These are phyloP conservation scores for Adansonia digitata DNA, from an alignment of 345 rosid genomes.

Conservation along the genomic window DNA sequence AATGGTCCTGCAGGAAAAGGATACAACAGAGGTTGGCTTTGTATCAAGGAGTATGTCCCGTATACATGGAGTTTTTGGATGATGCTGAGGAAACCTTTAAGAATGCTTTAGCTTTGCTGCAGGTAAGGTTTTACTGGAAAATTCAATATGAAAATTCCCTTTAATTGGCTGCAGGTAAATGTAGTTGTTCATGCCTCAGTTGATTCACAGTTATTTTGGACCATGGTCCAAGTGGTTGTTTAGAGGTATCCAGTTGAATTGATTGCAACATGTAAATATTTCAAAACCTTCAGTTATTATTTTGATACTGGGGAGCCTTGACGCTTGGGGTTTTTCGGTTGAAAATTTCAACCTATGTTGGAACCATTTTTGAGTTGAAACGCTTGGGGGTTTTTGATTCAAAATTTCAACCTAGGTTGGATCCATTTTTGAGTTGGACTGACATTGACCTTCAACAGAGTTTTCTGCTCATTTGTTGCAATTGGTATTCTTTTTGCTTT, in stretches of 20 bases:
- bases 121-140: slow-evolving; percentile 36
- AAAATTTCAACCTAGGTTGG: not conserved
- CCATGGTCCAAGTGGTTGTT: not conserved
- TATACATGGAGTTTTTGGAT: slow-evolving; percentile 79
- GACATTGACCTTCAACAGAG: not conserved
- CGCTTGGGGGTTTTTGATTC: not conserved
- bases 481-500: not conserved
- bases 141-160: not conserved
- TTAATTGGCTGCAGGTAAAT: not conserved
- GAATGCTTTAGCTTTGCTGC: slow-evolving; percentile 62
- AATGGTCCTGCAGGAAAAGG: slow-evolving; percentile 55
- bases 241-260: not conserved
- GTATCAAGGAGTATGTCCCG: slow-evolving; percentile 94
- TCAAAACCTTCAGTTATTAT: not conserved
- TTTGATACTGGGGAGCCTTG: not conserved
- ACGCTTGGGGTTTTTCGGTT: not conserved
- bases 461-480: not conserved
- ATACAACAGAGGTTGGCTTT: slow-evolving; percentile 84
- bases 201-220: not conserved
- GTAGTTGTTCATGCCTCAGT: not conserved
- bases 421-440: not conserved
- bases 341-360: not conserved
- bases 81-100: slow-evolving; percentile 90
- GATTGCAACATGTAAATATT: not conserved
- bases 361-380: not conserved